Conservation (phyloP, 1,284 basidiomycete genomes). For the Somion occarium region DNA sequence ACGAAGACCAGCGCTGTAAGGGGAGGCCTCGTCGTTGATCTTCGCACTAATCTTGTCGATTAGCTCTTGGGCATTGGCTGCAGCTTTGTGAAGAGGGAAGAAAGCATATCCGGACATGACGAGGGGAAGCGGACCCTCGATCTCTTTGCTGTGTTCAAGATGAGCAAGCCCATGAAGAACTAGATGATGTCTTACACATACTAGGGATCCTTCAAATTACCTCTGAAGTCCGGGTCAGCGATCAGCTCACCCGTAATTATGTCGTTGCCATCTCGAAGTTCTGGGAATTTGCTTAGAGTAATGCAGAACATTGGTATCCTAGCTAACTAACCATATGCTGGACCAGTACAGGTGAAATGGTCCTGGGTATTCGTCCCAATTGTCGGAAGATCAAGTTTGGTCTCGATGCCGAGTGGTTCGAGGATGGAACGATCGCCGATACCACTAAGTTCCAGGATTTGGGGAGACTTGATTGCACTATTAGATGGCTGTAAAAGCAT, state of each 20-base stretch:
- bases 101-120: constrained; percentile 19
- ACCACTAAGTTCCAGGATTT: constrained; percentile 37
- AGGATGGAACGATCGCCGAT: constrained; percentile 28
- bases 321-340: not conserved
- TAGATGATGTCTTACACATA: constrained; percentile 13
- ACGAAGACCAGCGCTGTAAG: constrained; percentile 16
- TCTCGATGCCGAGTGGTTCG: constrained; percentile 23
- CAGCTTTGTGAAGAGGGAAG: constrained; percentile 15
- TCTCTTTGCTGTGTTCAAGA: constrained; percentile 12
- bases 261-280: constrained; percentile 20
- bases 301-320: not conserved
- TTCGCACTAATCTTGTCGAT: constrained; percentile 15
- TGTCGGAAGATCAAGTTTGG: constrained; percentile 22
- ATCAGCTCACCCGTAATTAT: constrained; percentile 24
- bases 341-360: constrained; percentile 16
- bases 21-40: constrained; percentile 11
- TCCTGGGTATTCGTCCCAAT: constrained; percentile 36
- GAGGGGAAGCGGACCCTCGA: constrained; percentile 19
- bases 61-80: constrained; percentile 13
- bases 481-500: not conserved
- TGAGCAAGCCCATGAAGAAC: not conserved
- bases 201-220: constrained; percentile 24
- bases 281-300: constrained; percentile 8
- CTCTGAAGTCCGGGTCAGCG: constrained; percentile 18
- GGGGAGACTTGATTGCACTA: constrained; percentile 26